Conservation (phyloP, 805 yeast genomes). For the Schizosaccharomyces octosporus region DNA sequence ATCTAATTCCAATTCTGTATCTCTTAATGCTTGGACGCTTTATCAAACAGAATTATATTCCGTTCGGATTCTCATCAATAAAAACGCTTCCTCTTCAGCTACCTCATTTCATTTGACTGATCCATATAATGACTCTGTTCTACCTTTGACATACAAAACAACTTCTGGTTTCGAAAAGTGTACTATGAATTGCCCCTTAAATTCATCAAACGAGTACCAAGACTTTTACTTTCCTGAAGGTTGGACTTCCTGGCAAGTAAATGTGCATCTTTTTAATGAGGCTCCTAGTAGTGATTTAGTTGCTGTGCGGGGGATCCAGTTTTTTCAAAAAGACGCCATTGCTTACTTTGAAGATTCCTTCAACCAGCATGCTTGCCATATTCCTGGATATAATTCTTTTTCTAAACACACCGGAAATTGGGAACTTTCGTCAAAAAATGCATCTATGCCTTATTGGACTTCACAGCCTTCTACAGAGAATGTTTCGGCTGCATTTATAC, state of each 20-base stretch:
- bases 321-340: neutral
- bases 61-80: neutral
- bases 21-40: neutral
- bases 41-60: neutral
- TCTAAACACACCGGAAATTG: neutral
- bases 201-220: neutral
- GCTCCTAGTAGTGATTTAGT: constrained; percentile 99
- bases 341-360: neutral
- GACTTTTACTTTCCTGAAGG: neutral
- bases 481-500: constrained; percentile 19
- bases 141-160: neutral
- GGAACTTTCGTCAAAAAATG: neutral
- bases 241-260: neutral
- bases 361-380: neutral
- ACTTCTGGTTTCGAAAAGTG: neutral
- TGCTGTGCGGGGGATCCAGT: constrained; percentile 24
- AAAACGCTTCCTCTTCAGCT: neutral
- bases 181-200: neutral
- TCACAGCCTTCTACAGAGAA: neutral
- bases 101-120: neutral
- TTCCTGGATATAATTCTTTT: neutral
- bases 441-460: neutral
- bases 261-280: neutral
- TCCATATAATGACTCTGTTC: neutral
- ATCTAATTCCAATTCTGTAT: neutral